A percentile compares a stretch with the other conserved stretches of the same genome.
phyloP scores from a whole-genome alignment of 352 stramenopile genomes.

The Phytopythium boreale region DNA sequence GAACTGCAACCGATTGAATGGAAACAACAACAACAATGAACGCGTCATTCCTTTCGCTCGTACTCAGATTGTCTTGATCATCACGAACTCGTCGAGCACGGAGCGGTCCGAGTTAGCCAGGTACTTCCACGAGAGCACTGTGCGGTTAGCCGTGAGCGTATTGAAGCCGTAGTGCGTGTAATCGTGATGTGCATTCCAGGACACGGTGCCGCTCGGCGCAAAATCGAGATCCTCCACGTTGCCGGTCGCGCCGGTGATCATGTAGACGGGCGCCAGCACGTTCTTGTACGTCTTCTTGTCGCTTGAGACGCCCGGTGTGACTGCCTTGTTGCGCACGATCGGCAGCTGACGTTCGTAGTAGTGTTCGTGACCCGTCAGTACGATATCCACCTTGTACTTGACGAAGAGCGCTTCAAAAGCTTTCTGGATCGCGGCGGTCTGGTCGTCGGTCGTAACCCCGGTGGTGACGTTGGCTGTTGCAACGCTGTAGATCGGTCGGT shows the following conservation, averaged over 20 bases:
- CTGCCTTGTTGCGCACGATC: conserved; percentile 35
- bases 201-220: conserved; percentile 12
- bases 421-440: conserved; percentile 33
- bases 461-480: background rate
- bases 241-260: conserved; percentile 58
- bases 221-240: conserved; percentile 47
- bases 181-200: conserved; percentile 43
- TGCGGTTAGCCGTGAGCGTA: conserved; percentile 30
- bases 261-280: conserved; percentile 58
- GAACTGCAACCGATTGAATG: no score
- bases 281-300: conserved; percentile 59
- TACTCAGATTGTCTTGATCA: conserved; percentile 20
- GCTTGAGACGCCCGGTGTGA: conserved; percentile 41
- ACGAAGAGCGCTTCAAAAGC: conserved; percentile 84
- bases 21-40: no score
- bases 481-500: conserved; percentile 58
- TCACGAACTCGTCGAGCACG: conserved; percentile 33
- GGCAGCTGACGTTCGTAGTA: conserved; percentile 80
- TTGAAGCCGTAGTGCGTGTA: conserved; percentile 50
- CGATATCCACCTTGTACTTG: conserved; percentile 85
- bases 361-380: conserved; percentile 84
- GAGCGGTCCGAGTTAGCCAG: conserved; percentile 20
- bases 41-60: background rate
- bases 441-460: conserved; percentile 10
- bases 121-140: conserved; percentile 30